Percentiles rank a stretch among this genome's conserved stretches.
Evolutionary conservation across 2,329 filamentous ascomycete genomes (phyloP).

Genomic region (Seiridium unicorne): DNA sequence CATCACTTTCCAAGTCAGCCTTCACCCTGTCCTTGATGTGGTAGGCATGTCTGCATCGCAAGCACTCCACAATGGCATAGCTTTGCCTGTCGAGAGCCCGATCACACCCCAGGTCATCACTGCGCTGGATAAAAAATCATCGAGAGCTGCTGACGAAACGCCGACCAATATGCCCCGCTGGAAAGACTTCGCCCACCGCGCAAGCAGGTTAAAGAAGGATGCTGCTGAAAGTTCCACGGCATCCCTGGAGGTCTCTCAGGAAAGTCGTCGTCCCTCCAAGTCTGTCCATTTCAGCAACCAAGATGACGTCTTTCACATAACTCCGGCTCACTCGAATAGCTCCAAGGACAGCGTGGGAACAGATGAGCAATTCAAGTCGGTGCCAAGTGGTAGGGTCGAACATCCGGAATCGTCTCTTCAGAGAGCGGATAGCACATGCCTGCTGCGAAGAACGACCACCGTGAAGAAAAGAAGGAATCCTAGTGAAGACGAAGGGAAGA

Average conservation of each 20-base stretch:
- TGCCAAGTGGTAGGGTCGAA: too few relatives aligned
- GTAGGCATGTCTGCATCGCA: neutral
- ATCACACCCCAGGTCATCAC: neutral
- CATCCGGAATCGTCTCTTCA: too few relatives aligned
- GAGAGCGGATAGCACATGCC: too few relatives aligned
- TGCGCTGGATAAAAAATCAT: neutral
- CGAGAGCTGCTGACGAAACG: neutral
- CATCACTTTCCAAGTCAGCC: neutral
- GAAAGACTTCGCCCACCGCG: neutral
- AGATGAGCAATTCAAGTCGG: neutral
- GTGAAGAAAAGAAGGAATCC: neutral
- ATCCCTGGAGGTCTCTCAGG: neutral
- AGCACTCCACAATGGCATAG: neutral
- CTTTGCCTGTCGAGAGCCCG: neutral
- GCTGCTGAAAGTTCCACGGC: too few relatives aligned
- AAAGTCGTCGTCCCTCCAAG: neutral
- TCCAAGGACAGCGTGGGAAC: neutral
- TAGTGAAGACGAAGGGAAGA: neutral
- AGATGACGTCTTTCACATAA: neutral
- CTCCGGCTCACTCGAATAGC: neutral
- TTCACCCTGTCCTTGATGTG: neutral
- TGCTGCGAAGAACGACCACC: too few relatives aligned
- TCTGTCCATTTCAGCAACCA: neutral
- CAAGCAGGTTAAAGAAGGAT: too few relatives aligned
- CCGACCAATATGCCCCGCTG: neutral